Base-by-base conservation (phyloP, 345 rosid genomes). In the Populus pruinosa region DNA sequence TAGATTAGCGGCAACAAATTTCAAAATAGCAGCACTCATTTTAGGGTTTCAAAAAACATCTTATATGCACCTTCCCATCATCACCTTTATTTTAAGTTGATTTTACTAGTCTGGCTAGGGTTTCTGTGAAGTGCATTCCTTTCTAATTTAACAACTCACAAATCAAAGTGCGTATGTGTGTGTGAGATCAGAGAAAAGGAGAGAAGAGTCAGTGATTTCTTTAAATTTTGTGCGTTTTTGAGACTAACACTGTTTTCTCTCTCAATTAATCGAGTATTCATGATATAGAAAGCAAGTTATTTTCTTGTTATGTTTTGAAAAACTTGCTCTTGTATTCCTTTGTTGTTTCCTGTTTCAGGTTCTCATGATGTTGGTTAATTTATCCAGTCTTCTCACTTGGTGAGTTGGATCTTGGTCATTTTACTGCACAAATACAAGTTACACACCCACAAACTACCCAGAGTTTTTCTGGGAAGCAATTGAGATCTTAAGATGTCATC, bases 61-160 rank as follows among this genome's bases (percentile, higher is more conserved):
- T 59, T 25, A 59, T 59, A 23, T 21, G 25, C 23, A 21, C 23
- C n/a, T 55, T 21, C 11, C 61, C 16, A 47, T 47, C 43, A 39
- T 20, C 64, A 59, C 14, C 64, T 59, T 59, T 25, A 59, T 23
- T 59, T 59, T 59, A n/a, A 23, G 64, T 23, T 59, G 29, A 59
- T 59, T 23, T 50, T 21, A 18, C 23, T 31, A 39, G 43, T 25
- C 31, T 71, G 38, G 77, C 38, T 72, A 78, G 69, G 77, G 72
- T 67, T 63, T 77, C 74, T 64, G 31, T 41, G 67, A 33, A 56
- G 44, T 67, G 50, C 62, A 33, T 9, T 59, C 63, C 63, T n/a
- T n/a, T 4, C 29, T n/a, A 59, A 23, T 59, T n/a, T 59, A 59
- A 59, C 63, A 8, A 1, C 16, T 59, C 25, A 3, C 64, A 59